Evolutionary conservation across 768 basidiomycete species (phyloP).

Genomic region (Termitomyces sp.): DNA sequence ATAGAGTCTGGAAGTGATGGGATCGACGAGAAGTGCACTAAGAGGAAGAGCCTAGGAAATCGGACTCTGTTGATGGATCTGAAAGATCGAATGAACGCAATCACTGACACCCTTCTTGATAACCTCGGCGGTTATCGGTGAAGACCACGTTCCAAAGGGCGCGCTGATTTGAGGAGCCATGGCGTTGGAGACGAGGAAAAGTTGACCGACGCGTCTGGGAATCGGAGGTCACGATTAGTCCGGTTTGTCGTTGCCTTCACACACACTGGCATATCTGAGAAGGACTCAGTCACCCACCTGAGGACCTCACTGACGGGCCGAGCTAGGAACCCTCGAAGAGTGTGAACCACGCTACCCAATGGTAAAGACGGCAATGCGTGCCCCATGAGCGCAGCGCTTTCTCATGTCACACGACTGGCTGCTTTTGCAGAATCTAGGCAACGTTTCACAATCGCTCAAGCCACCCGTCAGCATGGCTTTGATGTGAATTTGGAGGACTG

Average conservation of each 20-base stretch:
- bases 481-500: too few relatives aligned
- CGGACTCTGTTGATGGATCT: constrained; percentile 5
- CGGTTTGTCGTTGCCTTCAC: not conserved
- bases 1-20: constrained; percentile 37
- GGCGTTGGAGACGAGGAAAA: not conserved
- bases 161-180: constrained; percentile 21
- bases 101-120: constrained; percentile 36
- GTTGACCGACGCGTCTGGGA: not conserved
- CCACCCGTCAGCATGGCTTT: not conserved
- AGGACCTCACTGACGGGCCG: too few relatives aligned
- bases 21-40: constrained; percentile 50
- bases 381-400: too few relatives aligned
- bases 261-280: too few relatives aligned
- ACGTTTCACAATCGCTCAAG: not conserved
- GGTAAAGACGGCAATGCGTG: too few relatives aligned
- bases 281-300: too few relatives aligned
- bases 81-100: not conserved
- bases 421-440: not conserved
- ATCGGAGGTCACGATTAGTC: not conserved
- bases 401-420: not conserved
- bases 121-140: constrained; percentile 46
- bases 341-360: too few relatives aligned
- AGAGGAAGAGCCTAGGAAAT: constrained; percentile 26
- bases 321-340: too few relatives aligned
- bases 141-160: constrained; percentile 60